Evolutionary conservation across 192 early-diverging fungal species (phyloP), one percentile per base, ranked within the genome.

Genomic region (Linnemannia zychae): DNA sequence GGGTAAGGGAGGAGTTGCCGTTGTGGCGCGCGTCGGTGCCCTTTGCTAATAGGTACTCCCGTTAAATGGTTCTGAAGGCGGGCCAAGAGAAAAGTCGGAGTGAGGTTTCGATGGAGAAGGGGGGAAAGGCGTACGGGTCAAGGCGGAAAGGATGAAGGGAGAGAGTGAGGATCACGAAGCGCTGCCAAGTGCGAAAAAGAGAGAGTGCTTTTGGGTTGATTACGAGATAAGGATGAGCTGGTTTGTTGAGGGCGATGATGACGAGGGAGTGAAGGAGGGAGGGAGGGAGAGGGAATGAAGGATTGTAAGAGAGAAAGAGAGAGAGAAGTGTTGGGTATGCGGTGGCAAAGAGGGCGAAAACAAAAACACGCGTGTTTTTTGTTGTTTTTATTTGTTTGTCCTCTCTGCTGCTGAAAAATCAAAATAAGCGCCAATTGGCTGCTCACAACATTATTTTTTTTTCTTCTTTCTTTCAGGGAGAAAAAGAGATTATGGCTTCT

Each of bases 361-460:
- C 24, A 31, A 33, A 7, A 48, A 46, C n/a, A 71, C 13, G 31
- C 31, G 44, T 22, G 40, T 46, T 18, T 49, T 48, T 38, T 28
- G 18, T 67, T 33, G 12, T 67, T 12, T 28, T 31, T 17, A 13
- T 18, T 1, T 50, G 22, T n/a, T 9, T 57, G 3, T 1, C 52
- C 22, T 24, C 2, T 28, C 4, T 24, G 24, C 57, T 7, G 44
- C 16, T 20, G 24, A 50, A 37, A 67, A 46, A 34, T n/a, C 40
- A 67, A 67, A 76, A 48, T 24, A 44, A 76, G 65, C 36, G 52
- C 17, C 12, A 20, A 20, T 70, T 18, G 40, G 33, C 20, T 9
- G 47, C 40, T n/a, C 15, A 17, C 28, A 53, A n/a, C n/a, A 37
- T 71, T 77, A 60, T 52, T 78, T 78, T 78, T 36, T 69, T 50